Base-by-base conservation (phyloP, 78 protist species). In the Dictyostelium firmibasis region DNA sequence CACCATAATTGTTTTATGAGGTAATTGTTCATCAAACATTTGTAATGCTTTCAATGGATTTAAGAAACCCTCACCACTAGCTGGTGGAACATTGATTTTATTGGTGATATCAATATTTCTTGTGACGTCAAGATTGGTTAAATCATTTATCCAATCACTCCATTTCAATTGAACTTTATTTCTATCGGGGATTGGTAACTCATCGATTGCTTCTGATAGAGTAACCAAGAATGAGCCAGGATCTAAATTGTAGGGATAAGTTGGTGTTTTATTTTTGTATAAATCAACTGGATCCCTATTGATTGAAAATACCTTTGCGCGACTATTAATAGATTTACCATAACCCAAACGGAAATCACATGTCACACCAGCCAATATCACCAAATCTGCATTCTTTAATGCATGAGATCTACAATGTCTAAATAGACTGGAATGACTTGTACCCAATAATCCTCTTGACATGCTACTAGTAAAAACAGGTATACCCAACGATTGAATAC, bases 281-380 rank as follows among this genome's bases (percentile, higher is more conserved):
- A 96, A 62, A 50, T 96, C 97, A 4, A 20, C n/a, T 2, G 3
- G 25, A 84, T 86, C 77, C 27, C 96, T 47, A 70, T 97, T 97
- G 81, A 92, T 38, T 13, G 92, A 31, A 3, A 97, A 75, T 33
- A 97, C 70, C 13, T 1, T 79, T 25, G 97, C 83, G 10, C 69
- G 23, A n/a, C 47, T 25, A 83, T 25, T 53, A 81, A 97, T 79
- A 14, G 97, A 86, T 47, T 60, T 84, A 62, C 98, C 98, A 87
- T 97, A 97, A 43, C 82, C 57, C 3, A 97, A 76, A 60, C 98
- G 97, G 92, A 97, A 97, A 85, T 97, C 98, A 53, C 88, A 81
- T 4, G 88, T 85, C 1, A 77, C 94, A 20, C 98, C 98, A 0
- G 89, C 89, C 36, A 97, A 82, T 18, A 97, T 91, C 3, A 92